Conservation (phyloP, 257 asterid genomes). For the Solanum microdontum region DNA sequence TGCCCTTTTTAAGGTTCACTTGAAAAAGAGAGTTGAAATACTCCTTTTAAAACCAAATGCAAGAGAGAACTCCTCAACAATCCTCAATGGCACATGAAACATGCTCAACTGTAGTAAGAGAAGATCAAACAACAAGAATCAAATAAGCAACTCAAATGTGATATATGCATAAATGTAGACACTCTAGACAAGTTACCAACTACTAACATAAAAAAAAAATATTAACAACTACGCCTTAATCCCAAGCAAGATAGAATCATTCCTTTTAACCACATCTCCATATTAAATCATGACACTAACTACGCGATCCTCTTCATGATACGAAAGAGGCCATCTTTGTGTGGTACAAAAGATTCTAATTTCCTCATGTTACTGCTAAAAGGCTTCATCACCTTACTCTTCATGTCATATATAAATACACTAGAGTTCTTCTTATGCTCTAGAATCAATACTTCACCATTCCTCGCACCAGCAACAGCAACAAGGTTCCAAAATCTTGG, state of each 20-base stretch:
- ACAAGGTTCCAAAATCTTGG: conserved; percentile 4
- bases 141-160: background rate
- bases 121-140: background rate
- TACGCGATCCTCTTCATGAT: background rate
- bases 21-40: no score
- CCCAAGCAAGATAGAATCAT: background rate
- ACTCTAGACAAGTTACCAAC: background rate
- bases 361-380: background rate
- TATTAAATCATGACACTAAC: background rate
- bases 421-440: background rate
- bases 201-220: background rate
- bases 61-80: background rate
- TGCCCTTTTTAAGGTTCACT: background rate
- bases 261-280: background rate
- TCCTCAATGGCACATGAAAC: background rate
- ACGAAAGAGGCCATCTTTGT: background rate
- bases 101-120: background rate
- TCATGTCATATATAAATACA: background rate
- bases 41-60: background rate
- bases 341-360: background rate
- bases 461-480: background rate
- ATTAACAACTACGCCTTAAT: background rate
- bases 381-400: background rate
- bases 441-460: background rate
- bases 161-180: background rate